Evolutionary conservation across 1,284 basidiomycete genomes (phyloP), one percentile per base, ranked within the genome.

Genomic region (Tilletia indica): DNA sequence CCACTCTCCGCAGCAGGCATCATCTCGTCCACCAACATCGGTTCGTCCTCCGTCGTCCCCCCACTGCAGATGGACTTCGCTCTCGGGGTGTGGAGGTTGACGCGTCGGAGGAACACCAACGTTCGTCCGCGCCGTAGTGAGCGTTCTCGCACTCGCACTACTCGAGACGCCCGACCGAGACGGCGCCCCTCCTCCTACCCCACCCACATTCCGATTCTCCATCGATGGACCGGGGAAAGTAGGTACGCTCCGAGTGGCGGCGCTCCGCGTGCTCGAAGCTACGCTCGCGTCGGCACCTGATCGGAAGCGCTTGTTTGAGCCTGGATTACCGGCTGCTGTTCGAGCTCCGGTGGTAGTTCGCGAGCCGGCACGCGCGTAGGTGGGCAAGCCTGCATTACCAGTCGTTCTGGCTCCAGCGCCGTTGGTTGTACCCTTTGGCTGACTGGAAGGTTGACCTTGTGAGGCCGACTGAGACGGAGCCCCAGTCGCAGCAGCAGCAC

Each of bases 251-350:
- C 42, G 42, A 14, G 42, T 67, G 9, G 39, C 45, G 39, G 66
- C 66, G 66, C 42, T 67, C n/a, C 66, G 45, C 3, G 66, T 67
- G 47, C 66, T 67, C 11, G 66, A 48, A 16, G 47, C 39, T 3
- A 67, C 31, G 16, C 25, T 67, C 21, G n/a, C 45, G 34, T 67
- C 66, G 16, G 42, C n/a, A 9, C 39, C 66, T 4, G 66, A 67
- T 48, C 66, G 66, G n/a, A 34, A n/a, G 11, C 66, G 66, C 45
- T 67, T 67, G 47, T 49, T 67, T 2, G 47, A 47, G 42, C 45
- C 66, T 21, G 66, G 66, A 25, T 64, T 64, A 12, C 45, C 66
- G 19, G 66, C 47, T 11, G 66, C 47, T 12, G 45, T 49, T 8
- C 47, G 42, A 48, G 66, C 19, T 4, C 66, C 66, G 0, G 66